Evolutionary conservation across 1,284 basidiomycete genomes (phyloP), one percentile per base, ranked within the genome.

Genomic region (Hemileia vastatrix): DNA sequence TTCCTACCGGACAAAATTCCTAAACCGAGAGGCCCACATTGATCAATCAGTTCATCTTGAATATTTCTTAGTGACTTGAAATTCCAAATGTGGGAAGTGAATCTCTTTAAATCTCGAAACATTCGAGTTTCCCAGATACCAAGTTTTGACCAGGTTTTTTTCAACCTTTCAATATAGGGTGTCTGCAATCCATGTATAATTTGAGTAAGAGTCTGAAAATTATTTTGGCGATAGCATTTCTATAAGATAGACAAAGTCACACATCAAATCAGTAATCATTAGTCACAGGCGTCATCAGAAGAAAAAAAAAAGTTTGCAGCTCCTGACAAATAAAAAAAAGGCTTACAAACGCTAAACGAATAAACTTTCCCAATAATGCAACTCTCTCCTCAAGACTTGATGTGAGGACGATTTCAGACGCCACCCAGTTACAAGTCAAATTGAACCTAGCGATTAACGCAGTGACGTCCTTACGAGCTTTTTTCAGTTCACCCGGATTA

Each of bases 391-490:
- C 72, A 27, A 75, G 50, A 57, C 68, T 71, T 19, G 69, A 69
- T 21, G 77, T 78, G 2, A 77, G 68, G 0, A 79, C 74, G 40
- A 74, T 67, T 77, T 92, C 90, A 19, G 87, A 86, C 15, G 84
- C 80, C 4, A 87, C 83, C 74, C 91, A 94, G 70, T 87, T 87
- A 4, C 86, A 85, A 70, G 90, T 83, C 60, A 93, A 77, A 71
- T 92, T 91, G 79, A 93, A 93, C 24, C 91, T 82, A 15, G 86
- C 87, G n/a, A 90, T 83, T 31, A 91, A 82, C 33, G 85, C 85
- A 3, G 83, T 82, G 52, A 91, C 77, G 6, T 85, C 85, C 60
- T 53, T 52, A 48, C 55, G 18, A 56, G 19, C 23, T 56, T 56
- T 23, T 43, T n/a, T 43, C n/a, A 43, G 40, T 43, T 43, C 40